Evolutionary conservation across 2,329 filamentous ascomycete genomes (phyloP).

Genomic region (Eurotiales sp.): DNA sequence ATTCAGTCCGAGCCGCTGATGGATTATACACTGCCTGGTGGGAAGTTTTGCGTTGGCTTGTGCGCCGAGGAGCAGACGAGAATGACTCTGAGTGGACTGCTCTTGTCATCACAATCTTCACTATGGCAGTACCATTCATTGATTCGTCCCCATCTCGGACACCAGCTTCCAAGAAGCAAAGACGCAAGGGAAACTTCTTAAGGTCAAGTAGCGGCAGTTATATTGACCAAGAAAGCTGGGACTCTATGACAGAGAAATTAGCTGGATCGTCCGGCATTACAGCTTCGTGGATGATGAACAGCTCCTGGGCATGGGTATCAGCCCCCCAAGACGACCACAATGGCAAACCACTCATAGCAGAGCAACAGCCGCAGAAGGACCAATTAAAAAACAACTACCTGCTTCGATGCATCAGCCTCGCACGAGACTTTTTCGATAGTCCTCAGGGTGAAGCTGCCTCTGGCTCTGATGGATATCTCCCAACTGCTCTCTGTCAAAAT

Average conservation of each 20-base stretch:
- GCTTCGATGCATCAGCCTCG: conserved; percentile 51
- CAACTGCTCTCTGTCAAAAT: conserved; percentile 55
- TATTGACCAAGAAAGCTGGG: conserved; percentile 45
- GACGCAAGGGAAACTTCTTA: conserved; percentile 42
- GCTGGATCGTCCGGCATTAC: conserved; percentile 37
- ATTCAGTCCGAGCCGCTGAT: conserved; percentile 55
- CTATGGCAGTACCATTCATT: conserved; percentile 60
- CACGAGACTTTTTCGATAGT: conserved; percentile 63
- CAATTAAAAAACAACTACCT: conserved; percentile 42
- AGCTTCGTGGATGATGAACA: conserved; percentile 52
- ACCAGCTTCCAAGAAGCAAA: conserved; percentile 33
- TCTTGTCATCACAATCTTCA: conserved; percentile 60
- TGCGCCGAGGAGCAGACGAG: conserved; percentile 44
- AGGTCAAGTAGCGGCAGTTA: conserved; percentile 50
- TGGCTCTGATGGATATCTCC: conserved; percentile 60
- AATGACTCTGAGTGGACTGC: conserved; percentile 66
- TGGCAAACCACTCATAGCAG: conserved; percentile 19
- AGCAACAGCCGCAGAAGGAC: conserved; percentile 24
- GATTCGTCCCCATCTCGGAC: conserved; percentile 30
- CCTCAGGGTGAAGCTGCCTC: conserved; percentile 54
- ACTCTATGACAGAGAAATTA: conserved; percentile 47
- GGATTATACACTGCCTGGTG: conserved; percentile 67
- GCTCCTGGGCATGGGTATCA: conserved; percentile 68
- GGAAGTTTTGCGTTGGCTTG: conserved; percentile 68
- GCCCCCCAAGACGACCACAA: conserved; percentile 49